Base-by-base conservation (phyloP, 352 stramenopile species). In the Phytophthora pistaciae region DNA sequence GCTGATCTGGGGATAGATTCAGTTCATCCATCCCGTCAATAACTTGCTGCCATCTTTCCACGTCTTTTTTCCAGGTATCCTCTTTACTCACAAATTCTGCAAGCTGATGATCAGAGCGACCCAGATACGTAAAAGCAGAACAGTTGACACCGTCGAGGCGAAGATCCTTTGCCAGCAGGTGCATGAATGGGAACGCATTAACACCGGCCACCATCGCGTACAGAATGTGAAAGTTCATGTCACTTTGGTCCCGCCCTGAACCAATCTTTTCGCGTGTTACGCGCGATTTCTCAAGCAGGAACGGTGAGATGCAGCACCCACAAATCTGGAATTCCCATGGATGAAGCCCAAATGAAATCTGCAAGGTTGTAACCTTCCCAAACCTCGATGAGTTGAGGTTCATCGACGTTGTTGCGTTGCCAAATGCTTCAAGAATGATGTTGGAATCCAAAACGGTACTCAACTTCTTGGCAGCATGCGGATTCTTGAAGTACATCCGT, bases 321-420 rank as follows among this genome's bases (percentile, higher is more conserved):
- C 65, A 42, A 50, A 93, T 68, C 53, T 94, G 80, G 21, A 91
- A 91, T 57, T 85, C 68, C 44, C 73, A 72, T 8, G 82, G 78
- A 67, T 91, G 75, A 53, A 66, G 63, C 0, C 74, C 83, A 64
- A 84, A 88, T 9, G 70, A 78, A 5, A 93, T 49, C 4, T 82
- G 70, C 18, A 92, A n/a, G 36, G 84, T 79, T 54, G 83, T 85
- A 11, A 77, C 68, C 55, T 92, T 93, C 11, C 82, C 87, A 72
- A 92, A 95, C 29, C 87, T 81, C 23, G 87, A 95, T 6, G 85
- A 93, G 50, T 95, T 95, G 18, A 73, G 63, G 23, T 95, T 95
- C 65, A 87, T 84, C 16, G 77, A 70, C 27, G 87, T 93, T 16
- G 78, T 73, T 0, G 87, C 84, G 60, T 93, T 82, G 0, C 85